Conservation (phyloP, 495 filamentous ascomycete species). For the Talaromyces ruber region DNA sequence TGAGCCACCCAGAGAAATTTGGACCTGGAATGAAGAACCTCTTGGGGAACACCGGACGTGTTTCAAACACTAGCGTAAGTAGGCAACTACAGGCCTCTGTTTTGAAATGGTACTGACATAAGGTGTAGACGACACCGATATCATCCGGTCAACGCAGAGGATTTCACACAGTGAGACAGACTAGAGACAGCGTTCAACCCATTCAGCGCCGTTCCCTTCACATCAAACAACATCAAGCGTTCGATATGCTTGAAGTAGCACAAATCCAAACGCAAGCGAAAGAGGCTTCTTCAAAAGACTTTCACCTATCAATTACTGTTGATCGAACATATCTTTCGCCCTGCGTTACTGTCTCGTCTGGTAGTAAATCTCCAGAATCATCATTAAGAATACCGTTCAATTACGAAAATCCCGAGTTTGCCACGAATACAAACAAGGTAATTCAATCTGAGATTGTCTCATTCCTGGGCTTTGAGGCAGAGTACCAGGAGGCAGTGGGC, state of each 20-base stretch:
- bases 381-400: slow-evolving; percentile 54
- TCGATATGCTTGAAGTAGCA: slow-evolving; percentile 48
- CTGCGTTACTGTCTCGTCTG: slow-evolving; percentile 56
- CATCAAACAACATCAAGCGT: slow-evolving; percentile 47
- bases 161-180: slow-evolving; percentile 42
- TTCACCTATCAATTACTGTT: slow-evolving; percentile 53
- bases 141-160: slow-evolving; percentile 31
- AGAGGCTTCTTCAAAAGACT: slow-evolving; percentile 23
- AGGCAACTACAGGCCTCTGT: not conserved
- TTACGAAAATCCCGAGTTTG: slow-evolving; percentile 30
- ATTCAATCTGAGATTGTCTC: slow-evolving; percentile 33
- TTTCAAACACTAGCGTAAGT: slow-evolving; percentile 21
- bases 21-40: slow-evolving; percentile 60
- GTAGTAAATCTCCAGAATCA: slow-evolving; percentile 24
- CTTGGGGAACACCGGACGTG: slow-evolving; percentile 23
- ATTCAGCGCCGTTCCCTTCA: slow-evolving; percentile 48
- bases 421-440: slow-evolving; percentile 17
- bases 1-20: slow-evolving; percentile 75
- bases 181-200: not conserved
- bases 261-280: slow-evolving; percentile 38
- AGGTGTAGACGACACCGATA: slow-evolving; percentile 10
- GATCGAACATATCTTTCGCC: slow-evolving; percentile 57
- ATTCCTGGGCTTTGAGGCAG: slow-evolving; percentile 42
- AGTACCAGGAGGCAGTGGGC: slow-evolving; percentile 32
- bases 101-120: slow-evolving; percentile 8